Base-by-base conservation (phyloP, 2,329 filamentous ascomycete genomes). In the Trichoderma polysporum region DNA sequence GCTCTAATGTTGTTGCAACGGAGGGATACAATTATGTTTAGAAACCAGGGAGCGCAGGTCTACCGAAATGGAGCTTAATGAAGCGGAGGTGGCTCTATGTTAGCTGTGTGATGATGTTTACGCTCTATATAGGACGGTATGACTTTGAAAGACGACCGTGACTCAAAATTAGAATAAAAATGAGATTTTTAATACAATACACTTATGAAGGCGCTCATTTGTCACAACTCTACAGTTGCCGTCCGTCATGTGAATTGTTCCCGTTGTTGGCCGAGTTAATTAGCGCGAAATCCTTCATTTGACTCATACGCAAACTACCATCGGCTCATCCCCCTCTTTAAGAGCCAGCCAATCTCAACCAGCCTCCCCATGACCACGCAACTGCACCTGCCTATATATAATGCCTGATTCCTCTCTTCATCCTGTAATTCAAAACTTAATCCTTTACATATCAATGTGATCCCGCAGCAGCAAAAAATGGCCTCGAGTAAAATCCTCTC, bases 1-100 rank as follows among this genome's bases (percentile, higher is more conserved):
- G 92, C 94, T 0, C 78, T 99, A 72, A 89, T 94, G 81, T 87
- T 98, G 17, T 80, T 99, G 79, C 92, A 96, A 77, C 85, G 94
- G 74, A 87, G 93, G 71, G 94, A 97, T 73, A 97, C 92, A 2
- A 90, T 95, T 73, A 90, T 92, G 78, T 91, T 94, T 77, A 83
- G 92, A 67, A 90, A 91, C 73, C 90, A 92, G 72, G 91, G 91
- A 6, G 85, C 86, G 45, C 88, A 92, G 79, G 89, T 94, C 31
- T 91, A 92, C 74, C 82, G 91, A 69, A 91, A 90, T 74, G 90
- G 90, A 60, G 88, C 88, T 63, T 92, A 75, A 79, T 68, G 12
- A 12, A 27, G 49, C n/a, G 39, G 9, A 53, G n/a, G 33, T 15
- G 15, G 27, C 19, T 37, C 4, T 25, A 31, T 33, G 3, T 47